Evolutionary conservation across 768 basidiomycete species (phyloP), one percentile per base, ranked within the genome.

Genomic region (Boletus pseudo-olivaceus): DNA sequence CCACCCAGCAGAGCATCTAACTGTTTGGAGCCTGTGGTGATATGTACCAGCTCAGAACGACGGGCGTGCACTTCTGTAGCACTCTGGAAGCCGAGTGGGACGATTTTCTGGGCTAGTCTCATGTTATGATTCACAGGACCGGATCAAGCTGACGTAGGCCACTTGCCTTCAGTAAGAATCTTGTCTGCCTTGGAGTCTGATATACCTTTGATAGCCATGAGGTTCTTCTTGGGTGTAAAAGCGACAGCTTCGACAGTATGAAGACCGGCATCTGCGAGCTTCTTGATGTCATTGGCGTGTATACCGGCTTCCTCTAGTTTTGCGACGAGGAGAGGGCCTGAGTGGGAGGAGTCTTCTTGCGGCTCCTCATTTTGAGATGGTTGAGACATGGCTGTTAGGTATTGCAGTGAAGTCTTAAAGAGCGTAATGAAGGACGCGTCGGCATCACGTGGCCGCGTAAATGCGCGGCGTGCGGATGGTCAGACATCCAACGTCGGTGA

Each of bases 181-280:
- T 94, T 98, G 69, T 99, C 97, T 2, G 97, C 97, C 68, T 98
- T 99, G 58, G 87, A 81, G 62, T 99, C 97, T 26, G 93, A 94
- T 44, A 99, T 97, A 10, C 97, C 97, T 72, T 98, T 98, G 62
- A 98, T 95, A 5, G 84, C 81, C 54, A 91, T 81, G 33, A 98
- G 75, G 48, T 78, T 78, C 76, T 98, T 98, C 82, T 98, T 97
- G 14, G 96, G 92, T 0, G 95, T 98, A 67, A 94, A 98, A 33
- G 93, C 95, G 47, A 98, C 93, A 15, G 93, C 83, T 69, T 99
- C 97, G 58, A 99, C 84, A 3, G 97, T 98, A 70, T 96, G 83
- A 55, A 90, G 80, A 12, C 97, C 97, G 30, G 90, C 92, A 47
- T 97, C 95, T 12, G 83, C 71, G 44, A 99, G 85, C 71, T 98